phyloP scores from a whole-genome alignment of 208 protist species.

The Crithidia expoeki region DNA sequence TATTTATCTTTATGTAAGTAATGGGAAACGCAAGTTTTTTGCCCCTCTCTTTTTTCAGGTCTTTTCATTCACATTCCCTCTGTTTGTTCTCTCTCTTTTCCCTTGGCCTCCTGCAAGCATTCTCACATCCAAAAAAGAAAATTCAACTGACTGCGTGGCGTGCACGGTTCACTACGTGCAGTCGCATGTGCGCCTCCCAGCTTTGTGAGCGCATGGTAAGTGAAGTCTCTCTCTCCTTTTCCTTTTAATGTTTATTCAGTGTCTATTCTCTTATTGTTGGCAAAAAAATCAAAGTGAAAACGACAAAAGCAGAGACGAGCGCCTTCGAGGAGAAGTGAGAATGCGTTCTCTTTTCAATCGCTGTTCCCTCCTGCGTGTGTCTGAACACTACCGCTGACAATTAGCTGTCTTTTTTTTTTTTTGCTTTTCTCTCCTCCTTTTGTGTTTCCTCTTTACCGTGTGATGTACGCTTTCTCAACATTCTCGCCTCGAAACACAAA shows the following conservation, averaged over 20 bases:
- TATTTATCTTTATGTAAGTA: background rate
- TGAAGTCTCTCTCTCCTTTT: background rate
- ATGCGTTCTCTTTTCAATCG: background rate
- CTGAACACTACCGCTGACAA: background rate
- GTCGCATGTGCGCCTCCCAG: background rate
- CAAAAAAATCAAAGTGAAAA: background rate
- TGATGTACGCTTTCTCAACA: background rate
- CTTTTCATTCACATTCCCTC: background rate
- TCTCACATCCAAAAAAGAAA: background rate
- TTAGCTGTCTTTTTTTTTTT: background rate
- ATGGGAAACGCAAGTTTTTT: background rate
- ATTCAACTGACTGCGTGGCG: background rate
- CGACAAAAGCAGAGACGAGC: background rate
- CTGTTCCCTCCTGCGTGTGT: background rate
- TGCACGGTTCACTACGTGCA: background rate
- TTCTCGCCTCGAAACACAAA: background rate
- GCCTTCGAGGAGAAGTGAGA: too few species aligned
- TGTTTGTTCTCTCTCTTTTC: too few species aligned
- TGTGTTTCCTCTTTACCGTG: background rate
- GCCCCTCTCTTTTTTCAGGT: background rate
- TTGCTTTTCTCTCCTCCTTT: background rate
- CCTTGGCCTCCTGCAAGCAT: too few species aligned
- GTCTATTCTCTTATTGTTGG: background rate
- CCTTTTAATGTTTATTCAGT: background rate
- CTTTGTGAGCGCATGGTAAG: background rate